Evolutionary conservation across 2,329 filamentous ascomycete species (phyloP).

Genomic region (Dactylonectria estremocensis): DNA sequence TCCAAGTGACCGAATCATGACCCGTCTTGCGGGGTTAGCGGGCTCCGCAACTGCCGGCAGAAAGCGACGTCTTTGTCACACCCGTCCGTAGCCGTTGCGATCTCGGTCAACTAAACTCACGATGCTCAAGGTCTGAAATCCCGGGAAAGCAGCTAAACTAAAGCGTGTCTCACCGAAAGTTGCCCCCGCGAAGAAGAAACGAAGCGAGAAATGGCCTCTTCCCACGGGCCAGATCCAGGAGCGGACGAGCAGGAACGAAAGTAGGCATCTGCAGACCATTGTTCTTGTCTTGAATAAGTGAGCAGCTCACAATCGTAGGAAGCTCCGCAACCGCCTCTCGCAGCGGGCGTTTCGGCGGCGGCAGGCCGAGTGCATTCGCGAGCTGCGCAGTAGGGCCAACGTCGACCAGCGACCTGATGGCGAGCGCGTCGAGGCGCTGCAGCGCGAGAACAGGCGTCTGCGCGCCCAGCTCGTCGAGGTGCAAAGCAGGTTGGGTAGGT

Average conservation of each 20-base stretch:
- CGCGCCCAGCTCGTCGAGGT: slow-evolving; percentile 50
- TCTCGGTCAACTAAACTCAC: neutral
- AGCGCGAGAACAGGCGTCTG: slow-evolving; percentile 47
- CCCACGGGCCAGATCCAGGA: neutral
- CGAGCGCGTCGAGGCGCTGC: slow-evolving; percentile 43
- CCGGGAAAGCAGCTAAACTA: neutral
- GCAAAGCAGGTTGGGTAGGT: slow-evolving; percentile 44
- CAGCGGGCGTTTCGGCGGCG: slow-evolving; percentile 52
- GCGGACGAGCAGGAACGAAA: slow-evolving; percentile 36
- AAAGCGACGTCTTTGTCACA: neutral
- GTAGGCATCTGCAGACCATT: neutral
- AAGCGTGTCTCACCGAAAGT: neutral
- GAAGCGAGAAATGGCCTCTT: neutral
- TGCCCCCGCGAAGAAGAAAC: neutral
- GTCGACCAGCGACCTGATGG: slow-evolving; percentile 41
- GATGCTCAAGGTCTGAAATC: neutral
- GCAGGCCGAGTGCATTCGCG: slow-evolving; percentile 48
- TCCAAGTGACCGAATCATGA: neutral
- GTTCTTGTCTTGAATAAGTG: too few species aligned
- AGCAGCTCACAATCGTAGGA: slow-evolving; percentile 40
- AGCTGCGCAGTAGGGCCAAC: slow-evolving; percentile 44
- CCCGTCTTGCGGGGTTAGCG: neutral
- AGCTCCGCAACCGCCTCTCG: slow-evolving; percentile 52
- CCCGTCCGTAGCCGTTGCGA: slow-evolving; percentile 15
- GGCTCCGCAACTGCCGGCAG: slow-evolving; percentile 1